Percentiles rank a stretch among this genome's conserved stretches.
Conservation (phyloP, 768 basidiomycete genomes). For the Lepiota brunneoincarnata region DNA sequence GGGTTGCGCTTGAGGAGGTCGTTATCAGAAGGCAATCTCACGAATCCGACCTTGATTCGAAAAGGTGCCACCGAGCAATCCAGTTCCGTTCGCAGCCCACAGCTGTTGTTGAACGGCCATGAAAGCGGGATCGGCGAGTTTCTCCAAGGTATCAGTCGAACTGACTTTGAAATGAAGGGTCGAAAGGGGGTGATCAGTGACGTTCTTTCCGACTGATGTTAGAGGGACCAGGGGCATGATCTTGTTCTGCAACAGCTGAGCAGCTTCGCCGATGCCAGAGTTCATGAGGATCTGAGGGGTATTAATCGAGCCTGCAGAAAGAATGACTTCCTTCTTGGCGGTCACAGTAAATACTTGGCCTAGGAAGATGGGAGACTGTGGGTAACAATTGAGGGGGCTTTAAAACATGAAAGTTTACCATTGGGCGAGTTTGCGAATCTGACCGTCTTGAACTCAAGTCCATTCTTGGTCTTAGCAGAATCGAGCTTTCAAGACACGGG, state of each 20-base stretch:
- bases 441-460: slow-evolving; percentile 22
- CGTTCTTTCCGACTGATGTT: slow-evolving; percentile 26
- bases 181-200: slow-evolving; percentile 21
- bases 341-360: slow-evolving; percentile 5
- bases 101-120: too few relatives aligned
- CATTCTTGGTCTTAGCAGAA: slow-evolving; percentile 12
- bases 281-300: slow-evolving; percentile 24
- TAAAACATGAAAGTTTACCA: background rate
- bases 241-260: slow-evolving; percentile 9
- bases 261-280: slow-evolving; percentile 25
- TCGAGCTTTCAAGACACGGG: slow-evolving; percentile 22
- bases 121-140: too few relatives aligned
- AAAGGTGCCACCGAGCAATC: too few relatives aligned
- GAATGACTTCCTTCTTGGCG: slow-evolving; percentile 27
- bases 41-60: too few relatives aligned
- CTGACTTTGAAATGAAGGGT: too few relatives aligned
- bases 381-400: background rate
- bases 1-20: too few relatives aligned
- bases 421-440: slow-evolving; percentile 14
- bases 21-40: too few relatives aligned
- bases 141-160: too few relatives aligned
- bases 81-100: too few relatives aligned
- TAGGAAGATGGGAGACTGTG: background rate
- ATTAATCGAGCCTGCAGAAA: slow-evolving; percentile 28
- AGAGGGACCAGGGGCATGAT: slow-evolving; percentile 20